Evolutionary conservation across 2,329 filamentous ascomycete genomes (phyloP).

Genomic region (Fusarium globosum): DNA sequence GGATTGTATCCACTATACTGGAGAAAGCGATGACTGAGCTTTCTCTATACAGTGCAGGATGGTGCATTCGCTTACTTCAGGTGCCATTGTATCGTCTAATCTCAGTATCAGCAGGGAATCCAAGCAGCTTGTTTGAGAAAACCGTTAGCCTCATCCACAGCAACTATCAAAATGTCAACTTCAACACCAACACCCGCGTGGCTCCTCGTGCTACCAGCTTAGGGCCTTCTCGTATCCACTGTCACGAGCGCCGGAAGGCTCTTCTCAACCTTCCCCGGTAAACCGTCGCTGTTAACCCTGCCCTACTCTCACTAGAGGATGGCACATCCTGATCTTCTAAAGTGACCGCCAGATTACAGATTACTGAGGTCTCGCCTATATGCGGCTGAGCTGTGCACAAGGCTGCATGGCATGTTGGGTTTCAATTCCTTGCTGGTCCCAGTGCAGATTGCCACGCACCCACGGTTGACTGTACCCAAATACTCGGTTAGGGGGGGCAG

Average conservation of each 20-base stretch:
- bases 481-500: constrained; percentile 43
- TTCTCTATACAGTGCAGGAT: constrained; percentile 7
- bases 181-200: constrained; percentile 16
- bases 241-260: constrained; percentile 22
- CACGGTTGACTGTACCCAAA: constrained; percentile 38
- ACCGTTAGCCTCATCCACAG: constrained; percentile 27
- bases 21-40: not conserved
- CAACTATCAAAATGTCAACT: constrained; percentile 20
- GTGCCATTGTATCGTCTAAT: constrained; percentile 23
- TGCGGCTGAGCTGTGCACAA: constrained; percentile 31
- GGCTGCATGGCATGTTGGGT: constrained; percentile 26
- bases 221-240: constrained; percentile 35
- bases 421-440: constrained; percentile 30
- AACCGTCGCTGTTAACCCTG: constrained; percentile 31
- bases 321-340: constrained; percentile 31
- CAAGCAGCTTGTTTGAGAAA: constrained; percentile 33
- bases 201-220: constrained; percentile 15
- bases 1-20: constrained; percentile 18
- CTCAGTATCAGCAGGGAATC: constrained; percentile 35
- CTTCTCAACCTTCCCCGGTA: constrained; percentile 18
- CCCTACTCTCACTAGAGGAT: constrained; percentile 36
- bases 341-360: constrained; percentile 28
- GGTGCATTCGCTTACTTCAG: constrained; percentile 25
- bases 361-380: constrained; percentile 19
- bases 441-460: constrained; percentile 33